Percentiles rank a stretch among this genome's conserved stretches.
These are phyloP conservation scores for Zygosaccharomyces rouxii DNA, from an alignment of 805 yeast species.

Conservation along the genomic window DNA sequence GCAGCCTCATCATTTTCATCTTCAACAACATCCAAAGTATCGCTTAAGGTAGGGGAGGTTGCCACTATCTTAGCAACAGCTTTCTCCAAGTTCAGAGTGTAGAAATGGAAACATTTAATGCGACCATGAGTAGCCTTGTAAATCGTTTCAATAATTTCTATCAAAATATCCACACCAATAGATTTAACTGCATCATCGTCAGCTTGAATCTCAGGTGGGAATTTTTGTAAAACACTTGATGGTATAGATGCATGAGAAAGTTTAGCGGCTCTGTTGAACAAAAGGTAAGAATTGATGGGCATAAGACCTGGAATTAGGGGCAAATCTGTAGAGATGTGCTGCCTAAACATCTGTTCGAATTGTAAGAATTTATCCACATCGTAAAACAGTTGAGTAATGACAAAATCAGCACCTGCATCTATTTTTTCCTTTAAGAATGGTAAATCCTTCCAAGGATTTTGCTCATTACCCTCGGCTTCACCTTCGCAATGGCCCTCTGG, in stretches of 20 bases:
- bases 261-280: constrained; percentile 84
- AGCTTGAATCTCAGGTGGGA: constrained; percentile 52
- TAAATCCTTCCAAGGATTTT: constrained; percentile 63
- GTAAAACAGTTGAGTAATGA: constrained; percentile 86
- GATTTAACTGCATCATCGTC: constrained; percentile 80
- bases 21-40: constrained; percentile 43
- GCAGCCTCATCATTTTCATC: constrained; percentile 37
- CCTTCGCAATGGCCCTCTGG: constrained; percentile 98
- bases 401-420: constrained; percentile 91
- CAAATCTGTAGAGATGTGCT: constrained; percentile 40
- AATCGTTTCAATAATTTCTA: constrained; percentile 58
- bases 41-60: constrained; percentile 49
- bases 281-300: constrained; percentile 82
- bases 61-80: constrained; percentile 83
- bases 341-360: constrained; percentile 54
- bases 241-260: constrained; percentile 86
- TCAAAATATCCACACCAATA: constrained; percentile 72
- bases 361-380: constrained; percentile 72
- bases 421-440: constrained; percentile 80
- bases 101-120: constrained; percentile 85
- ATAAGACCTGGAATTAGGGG: constrained; percentile 82
- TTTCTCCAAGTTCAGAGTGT: constrained; percentile 87
- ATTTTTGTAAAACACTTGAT: constrained; percentile 42
- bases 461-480: constrained; percentile 54
- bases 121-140: constrained; percentile 49